phyloP scores from a whole-genome alignment of 2,329 filamentous ascomycete genomes.

The Pleurostoma richardsiae region DNA sequence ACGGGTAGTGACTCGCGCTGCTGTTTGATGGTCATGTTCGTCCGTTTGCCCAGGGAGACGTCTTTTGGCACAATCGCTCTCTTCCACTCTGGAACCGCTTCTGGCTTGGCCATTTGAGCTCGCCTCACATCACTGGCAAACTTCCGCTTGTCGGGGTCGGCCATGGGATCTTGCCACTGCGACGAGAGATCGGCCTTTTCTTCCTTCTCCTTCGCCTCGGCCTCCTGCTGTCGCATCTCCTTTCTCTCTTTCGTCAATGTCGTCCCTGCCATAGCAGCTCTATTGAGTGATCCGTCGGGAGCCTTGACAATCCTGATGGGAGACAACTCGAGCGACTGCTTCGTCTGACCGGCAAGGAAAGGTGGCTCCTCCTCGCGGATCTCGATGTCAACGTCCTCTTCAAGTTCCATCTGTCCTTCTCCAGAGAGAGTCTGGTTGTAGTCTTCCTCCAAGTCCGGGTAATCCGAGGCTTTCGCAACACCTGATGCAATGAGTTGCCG shows the following conservation, averaged over 20 bases:
- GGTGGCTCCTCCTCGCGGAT: constrained; percentile 94
- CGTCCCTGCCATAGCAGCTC: constrained; percentile 91
- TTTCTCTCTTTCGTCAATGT: constrained; percentile 83
- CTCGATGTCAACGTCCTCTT: constrained; percentile 96
- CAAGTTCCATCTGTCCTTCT: constrained; percentile 82
- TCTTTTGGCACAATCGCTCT: constrained; percentile 74
- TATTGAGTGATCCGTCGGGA: constrained; percentile 95
- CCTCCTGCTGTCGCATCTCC: constrained; percentile 84
- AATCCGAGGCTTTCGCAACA: constrained; percentile 86
- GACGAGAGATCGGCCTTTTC: constrained; percentile 77
- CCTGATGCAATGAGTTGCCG: constrained; percentile 94
- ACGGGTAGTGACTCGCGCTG: constrained; percentile 88
- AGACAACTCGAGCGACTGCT: constrained; percentile 89
- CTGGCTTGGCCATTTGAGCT: constrained; percentile 55
- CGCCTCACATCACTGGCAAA: constrained; percentile 85
- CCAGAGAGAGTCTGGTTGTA: constrained; percentile 84
- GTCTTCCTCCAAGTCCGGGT: constrained; percentile 90
- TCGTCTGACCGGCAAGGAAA: constrained; percentile 92
- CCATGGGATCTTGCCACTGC: constrained; percentile 98
- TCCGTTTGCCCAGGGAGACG: constrained; percentile 77
- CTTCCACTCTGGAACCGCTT: constrained; percentile 89
- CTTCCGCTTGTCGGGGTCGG: constrained; percentile 73
- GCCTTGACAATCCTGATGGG: constrained; percentile 96
- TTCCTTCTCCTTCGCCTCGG: constrained; percentile 71
- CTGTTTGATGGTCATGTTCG: constrained; percentile 88